Evolutionary conservation across 371 early-diverging fungal species (phyloP).

Genomic region (Dinochytrium kinnereticum): DNA sequence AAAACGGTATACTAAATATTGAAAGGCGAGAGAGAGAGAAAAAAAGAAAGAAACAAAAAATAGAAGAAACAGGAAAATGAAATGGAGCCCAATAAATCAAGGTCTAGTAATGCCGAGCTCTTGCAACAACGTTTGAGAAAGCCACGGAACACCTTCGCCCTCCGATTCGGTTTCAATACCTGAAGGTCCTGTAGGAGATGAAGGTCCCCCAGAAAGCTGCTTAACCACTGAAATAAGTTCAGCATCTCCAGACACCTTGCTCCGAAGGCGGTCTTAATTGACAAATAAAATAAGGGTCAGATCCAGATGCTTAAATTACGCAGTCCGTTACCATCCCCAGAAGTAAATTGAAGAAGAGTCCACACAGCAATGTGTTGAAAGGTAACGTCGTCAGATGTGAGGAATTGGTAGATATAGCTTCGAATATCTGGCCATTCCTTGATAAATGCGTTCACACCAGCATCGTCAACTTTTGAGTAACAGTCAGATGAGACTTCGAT

Average conservation of each 20-base stretch:
- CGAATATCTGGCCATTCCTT: slow-evolving; percentile 71
- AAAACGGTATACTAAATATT: too few species aligned
- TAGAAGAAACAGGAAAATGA: too few species aligned
- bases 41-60: too few species aligned
- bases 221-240: background rate
- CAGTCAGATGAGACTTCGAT: slow-evolving; percentile 33
- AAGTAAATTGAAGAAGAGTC: slow-evolving; percentile 85
- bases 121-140: slow-evolving; percentile 55
- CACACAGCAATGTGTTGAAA: slow-evolving; percentile 89
- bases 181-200: background rate
- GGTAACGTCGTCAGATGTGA: slow-evolving; percentile 65
- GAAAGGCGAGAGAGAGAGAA: too few species aligned
- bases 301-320: background rate
- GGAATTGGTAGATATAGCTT: slow-evolving; percentile 73
- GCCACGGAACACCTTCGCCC: slow-evolving; percentile 17
- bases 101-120: background rate
- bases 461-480: slow-evolving; percentile 68
- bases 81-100: too few species aligned
- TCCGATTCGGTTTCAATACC: background rate
- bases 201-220: background rate
- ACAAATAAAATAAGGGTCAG: background rate
- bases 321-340: slow-evolving; percentile 60
- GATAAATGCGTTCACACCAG: slow-evolving; percentile 71
- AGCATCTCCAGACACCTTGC: background rate
- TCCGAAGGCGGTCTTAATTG: slow-evolving; percentile 1